Percentiles rank a stretch among this genome's conserved stretches.
Conservation (phyloP, 306 rosid species). For the Abrus precatorius region DNA sequence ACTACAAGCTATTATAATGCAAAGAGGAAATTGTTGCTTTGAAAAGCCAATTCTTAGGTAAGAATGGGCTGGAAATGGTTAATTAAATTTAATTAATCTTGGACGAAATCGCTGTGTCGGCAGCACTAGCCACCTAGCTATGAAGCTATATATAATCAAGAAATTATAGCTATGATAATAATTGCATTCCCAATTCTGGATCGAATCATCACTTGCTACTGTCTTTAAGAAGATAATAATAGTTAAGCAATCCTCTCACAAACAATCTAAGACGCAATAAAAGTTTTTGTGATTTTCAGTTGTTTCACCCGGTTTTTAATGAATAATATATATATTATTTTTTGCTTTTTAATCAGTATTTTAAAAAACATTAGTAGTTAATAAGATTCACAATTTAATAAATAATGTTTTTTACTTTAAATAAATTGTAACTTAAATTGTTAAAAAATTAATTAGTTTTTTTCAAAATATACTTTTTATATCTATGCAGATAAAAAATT, state of each 20-base stretch:
- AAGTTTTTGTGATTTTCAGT: no score
- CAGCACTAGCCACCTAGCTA: neutral
- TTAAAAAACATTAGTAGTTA: no score
- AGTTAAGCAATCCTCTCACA: neutral
- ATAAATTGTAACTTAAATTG: no score
- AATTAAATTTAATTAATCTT: neutral
- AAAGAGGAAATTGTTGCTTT: neutral
- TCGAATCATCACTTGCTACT: neutral
- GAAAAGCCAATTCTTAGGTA: slow-evolving; percentile 1
- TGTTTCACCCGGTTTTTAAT: no score
- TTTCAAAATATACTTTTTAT: no score
- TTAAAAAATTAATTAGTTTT: no score
- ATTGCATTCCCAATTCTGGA: slow-evolving; percentile 5
- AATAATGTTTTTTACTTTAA: no score
- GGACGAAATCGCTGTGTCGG: slow-evolving; percentile 2
- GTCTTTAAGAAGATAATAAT: neutral
- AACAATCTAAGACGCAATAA: no score
- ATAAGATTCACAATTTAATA: no score
- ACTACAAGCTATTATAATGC: neutral
- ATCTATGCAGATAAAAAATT: no score
- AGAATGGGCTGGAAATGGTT: neutral
- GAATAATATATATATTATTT: no score
- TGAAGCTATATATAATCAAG: neutral
- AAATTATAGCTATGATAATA: neutral
- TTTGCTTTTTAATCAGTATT: no score